A percentile compares a stretch with the other conserved stretches of the same genome.
phyloP scores from a whole-genome alignment of 805 yeast species.

The Diddensiella transvaalensis region DNA sequence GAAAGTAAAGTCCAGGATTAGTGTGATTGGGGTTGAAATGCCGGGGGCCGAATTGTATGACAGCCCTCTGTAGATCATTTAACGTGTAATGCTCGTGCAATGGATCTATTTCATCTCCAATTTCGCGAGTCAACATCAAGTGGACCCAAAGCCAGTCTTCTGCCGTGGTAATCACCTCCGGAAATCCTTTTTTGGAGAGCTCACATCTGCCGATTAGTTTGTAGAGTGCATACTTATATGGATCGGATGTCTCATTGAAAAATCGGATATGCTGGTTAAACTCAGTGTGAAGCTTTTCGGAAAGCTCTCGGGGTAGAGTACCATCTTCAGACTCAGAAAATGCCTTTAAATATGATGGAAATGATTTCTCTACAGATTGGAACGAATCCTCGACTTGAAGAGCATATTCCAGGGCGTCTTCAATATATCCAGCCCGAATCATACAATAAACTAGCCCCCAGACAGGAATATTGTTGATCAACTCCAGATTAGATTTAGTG shows the following conservation, averaged over 20 bases:
- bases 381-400: constrained; percentile 63
- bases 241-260: constrained; percentile 67
- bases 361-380: constrained; percentile 79
- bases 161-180: constrained; percentile 68
- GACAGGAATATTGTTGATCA: constrained; percentile 82
- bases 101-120: constrained; percentile 42
- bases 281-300: constrained; percentile 68
- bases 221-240: constrained; percentile 84
- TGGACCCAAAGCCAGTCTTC: constrained; percentile 99
- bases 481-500: constrained; percentile 52
- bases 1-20: constrained; percentile 68
- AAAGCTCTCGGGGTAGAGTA: constrained; percentile 60
- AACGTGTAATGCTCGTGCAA: constrained; percentile 70
- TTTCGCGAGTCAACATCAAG: constrained; percentile 66
- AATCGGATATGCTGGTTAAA: constrained; percentile 79
- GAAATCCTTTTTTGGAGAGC: constrained; percentile 62
- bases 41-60: constrained; percentile 67
- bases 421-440: constrained; percentile 74
- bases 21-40: constrained; percentile 60
- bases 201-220: constrained; percentile 90
- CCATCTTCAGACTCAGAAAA: constrained; percentile 55
- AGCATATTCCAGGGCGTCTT: constrained; percentile 74
- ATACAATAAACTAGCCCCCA: constrained; percentile 90
- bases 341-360: constrained; percentile 73
- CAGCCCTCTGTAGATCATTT: constrained; percentile 65